Evolutionary conservation across 2,329 filamentous ascomycete species (phyloP), one percentile per base, ranked within the genome.

Genomic region (Epichloe hybrida): DNA sequence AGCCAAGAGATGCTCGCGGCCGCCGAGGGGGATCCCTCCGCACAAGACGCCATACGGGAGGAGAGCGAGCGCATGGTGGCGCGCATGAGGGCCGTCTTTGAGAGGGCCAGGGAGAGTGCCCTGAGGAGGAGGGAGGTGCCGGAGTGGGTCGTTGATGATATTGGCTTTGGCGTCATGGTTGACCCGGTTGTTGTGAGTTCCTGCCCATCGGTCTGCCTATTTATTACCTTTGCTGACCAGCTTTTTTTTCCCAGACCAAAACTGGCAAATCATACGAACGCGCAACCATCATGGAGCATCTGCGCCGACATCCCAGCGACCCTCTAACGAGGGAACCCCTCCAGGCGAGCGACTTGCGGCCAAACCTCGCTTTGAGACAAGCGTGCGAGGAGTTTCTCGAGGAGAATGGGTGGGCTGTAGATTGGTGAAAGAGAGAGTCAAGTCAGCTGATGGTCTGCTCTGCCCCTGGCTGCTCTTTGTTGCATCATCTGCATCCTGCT

Each of bases 211-310:
- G 8, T 3, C 15, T 31, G 27, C 27, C 27, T 31, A 27, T 27
- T 27, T 17, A 17, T 17, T 17, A 9, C 27, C 27, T 23, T 20
- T 17, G 17, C 27, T 23, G 40, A 9, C 8, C 38, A 8, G 20
- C 37, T 12, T 31, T 31, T 20, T 6, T 23, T 23, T 27, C 4
- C 36, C 8, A 72, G 83, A 91, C 87, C 1, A 89, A 86, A 61
- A 90, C 85, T 1, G 93, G 93, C 12, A 86, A 90, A 56, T 93
- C 86, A 1, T 98, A 95, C 64, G 93, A 97, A 65, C 79, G 91
- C 41, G 76, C 86, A 0, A 86, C 86, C 15, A 84, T 98, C 54
- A 74, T 89, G 61, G 88, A 95, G 66, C 89, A 96, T 63, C 73
- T 98, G 27, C 84, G 85, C 59, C 75, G 85, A 21, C 80, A 80